Base-by-base conservation (phyloP, 1,284 basidiomycete genomes). In the Cryptococcus sp. region DNA sequence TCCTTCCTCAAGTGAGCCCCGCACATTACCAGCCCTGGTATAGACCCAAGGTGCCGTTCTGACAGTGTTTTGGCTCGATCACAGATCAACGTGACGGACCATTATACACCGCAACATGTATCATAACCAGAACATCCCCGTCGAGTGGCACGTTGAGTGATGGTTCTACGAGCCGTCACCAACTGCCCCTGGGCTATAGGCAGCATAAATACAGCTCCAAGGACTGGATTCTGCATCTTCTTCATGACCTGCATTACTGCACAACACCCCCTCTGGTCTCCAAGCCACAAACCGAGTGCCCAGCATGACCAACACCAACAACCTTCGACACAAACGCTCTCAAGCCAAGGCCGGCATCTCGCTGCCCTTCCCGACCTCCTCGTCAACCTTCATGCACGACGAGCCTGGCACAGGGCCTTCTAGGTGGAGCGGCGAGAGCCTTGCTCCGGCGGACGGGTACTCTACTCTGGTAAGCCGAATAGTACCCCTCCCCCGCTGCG, bases 361-460 rank as follows among this genome's bases (percentile, higher is more conserved):
- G 9, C 44, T 54, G 13, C 56, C 56, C 15, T 50, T 50, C 35
- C 56, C 56, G 2, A 58, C 56, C 9, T 54, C 52, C 3, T 52
- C 56, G 5, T 58, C 56, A 2, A 54, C 56, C 42, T 46, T 58
- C 46, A 53, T 58, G 50, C 21, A 50, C 20, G 56, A 53, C 21
- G n/a, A 49, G 36, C 18, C 15, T 20, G 35, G 39, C 2, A 38
- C 35, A 6, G 13, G 24, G 48, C 12, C 28, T 16, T 38, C 53
- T 7, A 46, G 59, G 16, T 57, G 44, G 21, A 57, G 52, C 18
- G 59, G 59, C 4, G 55, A 61, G 18, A 57, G 47, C 18, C 20
- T 61, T 28, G 52, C 55, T 9, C 59, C 59, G 21, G 46, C 49
- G 18, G 55, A 61, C 48, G 59, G 52, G 12, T 61, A 61, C 45